A percentile compares a stretch with the other conserved stretches of the same genome.
Evolutionary conservation across 1,284 basidiomycete species (phyloP).

Genomic region (Apiotrichum brassicae): DNA sequence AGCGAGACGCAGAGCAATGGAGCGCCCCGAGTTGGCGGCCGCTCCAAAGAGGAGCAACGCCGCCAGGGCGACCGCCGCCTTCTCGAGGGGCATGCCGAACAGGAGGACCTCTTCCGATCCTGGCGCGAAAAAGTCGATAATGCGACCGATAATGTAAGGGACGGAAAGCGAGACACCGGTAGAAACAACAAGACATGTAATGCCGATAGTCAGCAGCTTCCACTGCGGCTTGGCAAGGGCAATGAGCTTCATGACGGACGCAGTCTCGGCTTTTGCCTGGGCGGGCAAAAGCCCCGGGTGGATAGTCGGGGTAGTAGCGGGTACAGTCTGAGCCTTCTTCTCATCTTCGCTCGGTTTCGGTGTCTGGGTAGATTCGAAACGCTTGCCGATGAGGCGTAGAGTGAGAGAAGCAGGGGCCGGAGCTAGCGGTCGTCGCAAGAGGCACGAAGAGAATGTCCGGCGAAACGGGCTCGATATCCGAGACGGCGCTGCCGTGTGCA

Average conservation of each 20-base stretch:
- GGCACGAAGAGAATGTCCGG: constrained; percentile 1
- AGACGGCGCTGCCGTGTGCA: too few relatives aligned
- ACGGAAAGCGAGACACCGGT: constrained; percentile 40
- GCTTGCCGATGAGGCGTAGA: background rate
- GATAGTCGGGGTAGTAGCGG: background rate
- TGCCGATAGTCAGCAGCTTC: constrained; percentile 34
- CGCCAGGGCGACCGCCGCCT: constrained; percentile 32
- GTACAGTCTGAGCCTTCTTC: constrained; percentile 2
- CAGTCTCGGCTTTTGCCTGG: constrained; percentile 30
- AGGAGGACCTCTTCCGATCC: constrained; percentile 37
- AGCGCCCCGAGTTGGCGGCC: constrained; percentile 38
- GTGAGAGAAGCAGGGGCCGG: background rate
- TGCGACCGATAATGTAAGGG: constrained; percentile 42
- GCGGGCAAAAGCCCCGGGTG: constrained; percentile 6
- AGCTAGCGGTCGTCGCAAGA: background rate
- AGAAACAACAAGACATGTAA: constrained; percentile 33
- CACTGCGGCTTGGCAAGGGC: constrained; percentile 42
- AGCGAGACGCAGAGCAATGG: constrained; percentile 38
- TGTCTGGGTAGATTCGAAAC: constrained; percentile 16
- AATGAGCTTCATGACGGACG: constrained; percentile 37
- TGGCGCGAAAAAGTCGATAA: constrained; percentile 45
- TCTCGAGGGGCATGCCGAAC: constrained; percentile 41
- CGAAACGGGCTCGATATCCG: constrained; percentile 1
- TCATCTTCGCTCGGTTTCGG: constrained; percentile 3
- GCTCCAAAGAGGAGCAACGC: constrained; percentile 36